Conservation (phyloP, 73 alveolate genomes). For the Tetrahymena borealis region DNA sequence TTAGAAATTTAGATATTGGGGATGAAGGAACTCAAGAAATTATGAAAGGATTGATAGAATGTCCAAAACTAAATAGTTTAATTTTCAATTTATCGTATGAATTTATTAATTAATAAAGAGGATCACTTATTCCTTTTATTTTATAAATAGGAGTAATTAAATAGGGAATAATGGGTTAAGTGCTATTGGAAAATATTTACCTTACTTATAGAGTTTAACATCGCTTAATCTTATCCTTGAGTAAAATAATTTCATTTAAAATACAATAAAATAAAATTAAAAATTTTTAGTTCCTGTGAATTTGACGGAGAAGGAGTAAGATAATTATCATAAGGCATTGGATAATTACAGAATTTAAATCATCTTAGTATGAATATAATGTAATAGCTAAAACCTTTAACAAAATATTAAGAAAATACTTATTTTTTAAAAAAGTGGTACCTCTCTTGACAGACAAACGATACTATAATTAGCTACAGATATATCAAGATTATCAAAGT, state of each 20-base stretch:
- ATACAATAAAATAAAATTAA: background rate
- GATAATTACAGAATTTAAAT: background rate
- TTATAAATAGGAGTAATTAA: background rate
- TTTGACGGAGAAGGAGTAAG: background rate
- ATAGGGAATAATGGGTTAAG: background rate
- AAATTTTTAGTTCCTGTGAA: background rate
- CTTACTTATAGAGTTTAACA: background rate
- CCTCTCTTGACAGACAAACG: too few species aligned
- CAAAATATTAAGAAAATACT: too few species aligned
- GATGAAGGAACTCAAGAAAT: background rate
- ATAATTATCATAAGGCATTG: background rate
- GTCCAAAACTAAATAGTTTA: background rate
- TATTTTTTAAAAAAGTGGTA: too few species aligned
- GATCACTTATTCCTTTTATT: background rate
- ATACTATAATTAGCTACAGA: too few species aligned
- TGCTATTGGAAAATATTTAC: background rate
- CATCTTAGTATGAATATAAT: background rate
- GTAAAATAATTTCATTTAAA: background rate
- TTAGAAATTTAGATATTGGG: background rate
- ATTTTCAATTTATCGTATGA: background rate
- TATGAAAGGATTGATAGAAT: background rate
- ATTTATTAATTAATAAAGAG: background rate
- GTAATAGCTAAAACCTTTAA: too few species aligned
- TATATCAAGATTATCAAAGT: too few species aligned
- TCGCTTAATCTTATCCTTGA: background rate